These are phyloP conservation scores for Verticillium nonalfalfae DNA, from an alignment of 2,329 filamentous ascomycete genomes.

Conservation along the genomic window DNA sequence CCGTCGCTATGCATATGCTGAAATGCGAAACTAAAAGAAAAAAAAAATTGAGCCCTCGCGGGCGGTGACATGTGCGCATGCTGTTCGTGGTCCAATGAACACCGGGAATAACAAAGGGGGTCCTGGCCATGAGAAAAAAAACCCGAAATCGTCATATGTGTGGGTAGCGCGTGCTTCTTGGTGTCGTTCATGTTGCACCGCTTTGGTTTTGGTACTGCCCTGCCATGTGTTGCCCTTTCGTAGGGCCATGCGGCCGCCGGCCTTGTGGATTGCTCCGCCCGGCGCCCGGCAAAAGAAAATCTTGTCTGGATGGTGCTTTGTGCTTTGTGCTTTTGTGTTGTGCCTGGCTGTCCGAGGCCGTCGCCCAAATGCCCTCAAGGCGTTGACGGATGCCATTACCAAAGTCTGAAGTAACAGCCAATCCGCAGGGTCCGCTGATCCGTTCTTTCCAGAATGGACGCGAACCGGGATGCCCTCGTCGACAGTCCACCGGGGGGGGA, in stretches of 20 bases:
- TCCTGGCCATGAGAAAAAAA: neutral
- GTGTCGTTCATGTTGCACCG: neutral
- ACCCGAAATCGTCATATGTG: neutral
- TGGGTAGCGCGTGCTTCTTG: neutral
- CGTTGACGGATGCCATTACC: conserved; percentile 8
- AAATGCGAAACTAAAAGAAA: too few relatives aligned
- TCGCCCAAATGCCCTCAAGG: neutral
- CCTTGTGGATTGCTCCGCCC: neutral
- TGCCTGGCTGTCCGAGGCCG: neutral
- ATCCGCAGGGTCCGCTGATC: conserved; percentile 4
- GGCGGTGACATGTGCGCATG: neutral
- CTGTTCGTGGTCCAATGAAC: neutral
- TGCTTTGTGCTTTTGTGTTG: neutral
- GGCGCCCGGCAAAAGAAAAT: neutral
- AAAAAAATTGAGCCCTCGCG: neutral
- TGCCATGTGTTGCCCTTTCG: neutral
- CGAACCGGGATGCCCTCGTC: neutral
- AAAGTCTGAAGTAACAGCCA: conserved; percentile 12
- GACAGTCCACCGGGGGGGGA: neutral
- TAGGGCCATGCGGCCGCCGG: neutral
- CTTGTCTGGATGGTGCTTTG: neutral
- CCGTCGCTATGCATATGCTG: conserved; percentile 12
- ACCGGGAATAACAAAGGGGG: neutral
- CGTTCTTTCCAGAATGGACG: conserved; percentile 9
- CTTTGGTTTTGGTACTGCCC: neutral